These are phyloP conservation scores for Alternaria infectoria DNA, from an alignment of 2,329 filamentous ascomycete species.

Conservation along the genomic window DNA sequence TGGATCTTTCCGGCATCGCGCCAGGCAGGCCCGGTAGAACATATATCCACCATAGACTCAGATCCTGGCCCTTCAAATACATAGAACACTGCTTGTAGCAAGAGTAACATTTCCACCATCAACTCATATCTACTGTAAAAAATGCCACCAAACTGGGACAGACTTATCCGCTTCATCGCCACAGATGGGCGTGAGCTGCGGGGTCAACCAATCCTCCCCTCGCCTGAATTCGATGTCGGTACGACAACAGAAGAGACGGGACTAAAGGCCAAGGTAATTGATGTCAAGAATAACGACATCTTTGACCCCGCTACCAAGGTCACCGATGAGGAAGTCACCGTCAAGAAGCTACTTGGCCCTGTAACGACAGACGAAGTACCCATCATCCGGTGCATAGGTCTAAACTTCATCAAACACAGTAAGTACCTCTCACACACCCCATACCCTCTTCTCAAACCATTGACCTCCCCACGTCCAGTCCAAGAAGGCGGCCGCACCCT, in stretches of 20 bases:
- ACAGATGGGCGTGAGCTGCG: slow-evolving; percentile 58
- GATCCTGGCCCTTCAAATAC: neutral
- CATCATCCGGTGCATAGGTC: slow-evolving; percentile 63
- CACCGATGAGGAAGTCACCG: slow-evolving; percentile 61
- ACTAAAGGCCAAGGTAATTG: slow-evolving; percentile 61
- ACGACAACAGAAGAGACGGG: slow-evolving; percentile 54
- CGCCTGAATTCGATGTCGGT: slow-evolving; percentile 57
- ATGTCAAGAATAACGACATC: slow-evolving; percentile 54
- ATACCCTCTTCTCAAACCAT: neutral
- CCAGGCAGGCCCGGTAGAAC: slow-evolving; percentile 20
- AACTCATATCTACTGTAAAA: neutral
- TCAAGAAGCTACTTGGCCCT: slow-evolving; percentile 62
- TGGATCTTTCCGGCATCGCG: slow-evolving; percentile 18
- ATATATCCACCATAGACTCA: slow-evolving; percentile 21
- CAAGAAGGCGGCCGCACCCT: slow-evolving; percentile 59
- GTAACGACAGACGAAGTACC: slow-evolving; percentile 59
- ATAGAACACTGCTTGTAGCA: neutral
- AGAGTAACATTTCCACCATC: neutral
- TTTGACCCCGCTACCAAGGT: slow-evolving; percentile 59
- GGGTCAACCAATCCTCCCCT: slow-evolving; percentile 60
- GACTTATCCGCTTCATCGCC: slow-evolving; percentile 62
- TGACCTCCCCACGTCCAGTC: slow-evolving; percentile 44
- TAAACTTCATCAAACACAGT: slow-evolving; percentile 67
- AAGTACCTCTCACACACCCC: neutral
- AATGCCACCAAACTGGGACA: slow-evolving; percentile 53